These are phyloP conservation scores for Hepatocystis sp. DNA, from an alignment of 169 alveolate genomes.

Conservation along the genomic window DNA sequence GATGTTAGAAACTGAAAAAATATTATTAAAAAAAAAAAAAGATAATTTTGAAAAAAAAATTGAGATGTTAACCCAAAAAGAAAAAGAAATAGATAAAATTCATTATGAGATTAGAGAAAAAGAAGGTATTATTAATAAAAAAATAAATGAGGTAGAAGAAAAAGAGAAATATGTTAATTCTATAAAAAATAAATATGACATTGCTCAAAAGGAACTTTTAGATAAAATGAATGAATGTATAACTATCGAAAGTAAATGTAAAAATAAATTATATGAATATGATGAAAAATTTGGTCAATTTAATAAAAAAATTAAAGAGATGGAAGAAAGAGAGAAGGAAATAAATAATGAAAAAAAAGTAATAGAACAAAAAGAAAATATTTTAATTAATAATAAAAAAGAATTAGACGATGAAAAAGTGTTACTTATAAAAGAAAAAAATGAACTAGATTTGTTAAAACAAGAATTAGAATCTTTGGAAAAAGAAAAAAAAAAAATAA, in stretches of 20 bases:
- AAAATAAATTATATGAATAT: constrained; percentile 64
- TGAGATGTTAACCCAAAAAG: constrained; percentile 64
- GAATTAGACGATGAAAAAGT: constrained; percentile 65
- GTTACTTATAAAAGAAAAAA: constrained; percentile 48
- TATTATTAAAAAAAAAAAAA: constrained; percentile 44
- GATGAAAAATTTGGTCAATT: constrained; percentile 69
- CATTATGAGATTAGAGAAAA: constrained; percentile 68
- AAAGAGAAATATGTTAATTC: constrained; percentile 65
- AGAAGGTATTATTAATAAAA: constrained; percentile 35
- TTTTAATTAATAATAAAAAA: constrained; percentile 34
- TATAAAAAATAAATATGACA: constrained; percentile 55
- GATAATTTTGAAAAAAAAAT: constrained; percentile 74
- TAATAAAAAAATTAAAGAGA: constrained; percentile 63
- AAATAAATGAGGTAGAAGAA: constrained; percentile 48
- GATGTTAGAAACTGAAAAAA: constrained; percentile 73
- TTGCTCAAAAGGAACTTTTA: constrained; percentile 55
- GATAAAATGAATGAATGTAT: constrained; percentile 75
- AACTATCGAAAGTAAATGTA: constrained; percentile 66
- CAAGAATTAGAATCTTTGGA: constrained; percentile 67
- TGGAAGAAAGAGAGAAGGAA: constrained; percentile 69
- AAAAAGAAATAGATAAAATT: constrained; percentile 64
- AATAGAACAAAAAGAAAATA: constrained; percentile 65
- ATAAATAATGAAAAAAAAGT: constrained; percentile 52
- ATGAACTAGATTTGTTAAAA: constrained; percentile 56
- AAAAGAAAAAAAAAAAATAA: constrained; percentile 60